phyloP scores from a whole-genome alignment of 495 filamentous ascomycete species.

The Tetracladium setigerum region DNA sequence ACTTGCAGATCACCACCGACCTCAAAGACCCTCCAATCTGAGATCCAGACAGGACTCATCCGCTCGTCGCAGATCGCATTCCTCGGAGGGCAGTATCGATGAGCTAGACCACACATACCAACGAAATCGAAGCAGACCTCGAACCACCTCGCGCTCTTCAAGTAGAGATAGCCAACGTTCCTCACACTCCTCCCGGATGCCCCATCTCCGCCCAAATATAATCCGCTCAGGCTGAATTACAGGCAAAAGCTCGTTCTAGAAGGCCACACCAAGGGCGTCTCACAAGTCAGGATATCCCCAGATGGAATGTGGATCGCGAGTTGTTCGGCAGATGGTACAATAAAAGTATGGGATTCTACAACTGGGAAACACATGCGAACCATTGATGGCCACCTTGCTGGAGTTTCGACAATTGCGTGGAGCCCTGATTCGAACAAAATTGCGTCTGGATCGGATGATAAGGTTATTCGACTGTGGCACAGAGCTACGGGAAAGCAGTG shows the following conservation, averaged over 20 bases:
- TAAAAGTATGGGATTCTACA: slow-evolving; percentile 81
- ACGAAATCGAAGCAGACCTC: slow-evolving; percentile 14
- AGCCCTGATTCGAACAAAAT: slow-evolving; percentile 76
- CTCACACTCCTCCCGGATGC: slow-evolving; percentile 19
- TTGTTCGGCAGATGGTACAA: slow-evolving; percentile 77
- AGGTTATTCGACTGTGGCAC: slow-evolving; percentile 91
- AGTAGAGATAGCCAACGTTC: slow-evolving; percentile 21
- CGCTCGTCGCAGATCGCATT: slow-evolving; percentile 26
- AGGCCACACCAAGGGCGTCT: slow-evolving; percentile 71
- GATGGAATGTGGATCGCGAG: slow-evolving; percentile 86
- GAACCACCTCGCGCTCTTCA: slow-evolving; percentile 11
- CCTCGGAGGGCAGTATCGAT: slow-evolving; percentile 19
- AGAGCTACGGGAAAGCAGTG: slow-evolving; percentile 55
- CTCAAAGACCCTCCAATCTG: slow-evolving; percentile 12
- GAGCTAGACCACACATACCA: slow-evolving; percentile 19
- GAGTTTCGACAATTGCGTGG: slow-evolving; percentile 87
- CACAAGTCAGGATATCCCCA: slow-evolving; percentile 85
- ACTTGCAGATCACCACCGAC: slow-evolving; percentile 26
- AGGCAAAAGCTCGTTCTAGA: slow-evolving; percentile 54
- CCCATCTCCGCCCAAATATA: slow-evolving; percentile 20
- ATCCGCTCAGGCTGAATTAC: slow-evolving; percentile 41
- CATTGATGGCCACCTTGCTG: slow-evolving; percentile 88
- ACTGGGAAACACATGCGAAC: slow-evolving; percentile 77
- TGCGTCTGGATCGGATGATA: slow-evolving; percentile 92
- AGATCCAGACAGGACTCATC: slow-evolving; percentile 9